Evolutionary conservation across 2,329 filamentous ascomycete genomes (phyloP), one percentile per base, ranked within the genome.

Genomic region (Neurospora crassa): DNA sequence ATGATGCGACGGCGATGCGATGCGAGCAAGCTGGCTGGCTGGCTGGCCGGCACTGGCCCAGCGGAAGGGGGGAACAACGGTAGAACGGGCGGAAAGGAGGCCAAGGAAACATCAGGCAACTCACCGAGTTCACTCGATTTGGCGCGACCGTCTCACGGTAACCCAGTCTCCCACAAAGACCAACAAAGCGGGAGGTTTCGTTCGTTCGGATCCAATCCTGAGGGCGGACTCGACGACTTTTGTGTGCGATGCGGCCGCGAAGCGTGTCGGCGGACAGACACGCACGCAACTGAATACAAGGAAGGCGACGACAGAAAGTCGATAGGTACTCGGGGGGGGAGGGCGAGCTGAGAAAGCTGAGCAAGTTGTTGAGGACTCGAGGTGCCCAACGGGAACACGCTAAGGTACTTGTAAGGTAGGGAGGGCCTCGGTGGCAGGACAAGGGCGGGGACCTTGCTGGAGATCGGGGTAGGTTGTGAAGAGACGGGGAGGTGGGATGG

Each of bases 51-150:
- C 73, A 67, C 70, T 68, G 24, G 47, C 20, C 41, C 47, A 42
- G 69, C 68, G 53, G 68, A 20, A 67, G 45, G 71, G 71, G 47
- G 70, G 53, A 40, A 37, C 14, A 68, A 68, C 42, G 63, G 68
- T 71, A 67, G 67, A 42, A 53, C 37, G 10, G 53, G n/a, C 45
- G 40, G 42, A 24, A 70, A 43, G 47, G 18, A 72, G 68, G 68
- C n/a, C 43, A 63, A 73, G 63, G 45, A 69, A 67, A 73, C 69
- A 68, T 70, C 43, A 70, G 70, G 45, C 40, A 40, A 43, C 40
- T 67, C 42, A 70, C 41, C 24, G 20, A 29, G 71, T 71, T 71
- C 69, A 73, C 72, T 67, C 70, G 68, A 68, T 42, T 29, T 63
- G 53, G 53, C 53, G 53, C 53, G 29, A 37, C 53, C 53, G 53